Conservation (phyloP, 129 eudicot species). For the Flaveria trinervia region DNA sequence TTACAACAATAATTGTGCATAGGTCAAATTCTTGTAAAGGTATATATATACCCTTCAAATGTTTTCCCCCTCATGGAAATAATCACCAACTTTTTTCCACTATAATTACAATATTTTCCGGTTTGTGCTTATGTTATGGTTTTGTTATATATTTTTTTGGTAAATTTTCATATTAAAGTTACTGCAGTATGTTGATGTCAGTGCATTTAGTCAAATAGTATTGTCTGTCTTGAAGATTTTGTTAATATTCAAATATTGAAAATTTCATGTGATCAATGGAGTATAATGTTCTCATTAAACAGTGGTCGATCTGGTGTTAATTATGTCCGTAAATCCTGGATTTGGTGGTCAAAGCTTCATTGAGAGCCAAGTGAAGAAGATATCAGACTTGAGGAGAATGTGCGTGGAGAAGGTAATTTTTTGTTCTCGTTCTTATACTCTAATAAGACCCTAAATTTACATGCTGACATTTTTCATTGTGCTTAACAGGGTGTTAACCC, state of each 20-base stretch:
- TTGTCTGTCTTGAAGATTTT: constrained; percentile 2
- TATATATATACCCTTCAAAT: too few relatives aligned
- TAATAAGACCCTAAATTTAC: background rate
- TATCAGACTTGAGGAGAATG: constrained; percentile 87
- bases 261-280: background rate
- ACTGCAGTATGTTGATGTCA: too few relatives aligned
- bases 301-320: constrained; percentile 89
- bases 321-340: constrained; percentile 99
- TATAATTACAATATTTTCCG: too few relatives aligned
- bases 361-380: constrained; percentile 98
- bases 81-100: too few relatives aligned
- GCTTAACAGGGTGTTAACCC: constrained; percentile 91
- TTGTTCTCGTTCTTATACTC: constrained; percentile 13
- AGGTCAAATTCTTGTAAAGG: too few relatives aligned
- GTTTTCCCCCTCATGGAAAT: too few relatives aligned
- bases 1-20: too few relatives aligned
- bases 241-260: background rate
- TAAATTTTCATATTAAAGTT: too few relatives aligned
- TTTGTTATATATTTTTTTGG: too few relatives aligned
- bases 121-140: too few relatives aligned
- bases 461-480: background rate
- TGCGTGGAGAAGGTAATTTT: constrained; percentile 79
- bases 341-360: constrained; percentile 99
- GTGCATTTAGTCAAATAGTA: background rate
- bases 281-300: constrained; percentile 19